A percentile compares a stretch with the other conserved stretches of the same genome.
phyloP scores from a whole-genome alignment of 2,329 filamentous ascomycete species.

The Whalleya microplaca region DNA sequence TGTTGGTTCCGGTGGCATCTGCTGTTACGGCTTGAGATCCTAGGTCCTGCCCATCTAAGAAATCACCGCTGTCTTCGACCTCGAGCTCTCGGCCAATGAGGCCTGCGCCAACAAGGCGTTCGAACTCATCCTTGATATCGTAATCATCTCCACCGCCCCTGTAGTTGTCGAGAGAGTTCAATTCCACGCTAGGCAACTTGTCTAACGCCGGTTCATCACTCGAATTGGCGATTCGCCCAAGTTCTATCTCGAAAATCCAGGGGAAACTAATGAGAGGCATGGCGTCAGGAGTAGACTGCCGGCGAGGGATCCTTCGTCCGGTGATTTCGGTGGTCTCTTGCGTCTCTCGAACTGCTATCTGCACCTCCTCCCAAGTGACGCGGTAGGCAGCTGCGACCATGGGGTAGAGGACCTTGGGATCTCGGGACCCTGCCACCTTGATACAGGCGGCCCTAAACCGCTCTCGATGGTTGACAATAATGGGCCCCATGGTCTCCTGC shows the following conservation, averaged over 20 bases:
- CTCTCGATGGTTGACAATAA: conserved; percentile 68
- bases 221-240: conserved; percentile 68
- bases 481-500: conserved; percentile 77
- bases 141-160: not conserved
- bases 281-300: conserved; percentile 46
- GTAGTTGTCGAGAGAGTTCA: conserved; percentile 2
- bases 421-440: conserved; percentile 62
- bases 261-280: conserved; percentile 92
- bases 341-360: conserved; percentile 57
- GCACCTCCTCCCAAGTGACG: conserved; percentile 74
- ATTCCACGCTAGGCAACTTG: conserved; percentile 20
- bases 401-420: conserved; percentile 63
- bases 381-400: conserved; percentile 89
- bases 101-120: conserved; percentile 22
- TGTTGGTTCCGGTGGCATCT: conserved; percentile 38
- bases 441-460: conserved; percentile 70
- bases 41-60: not conserved
- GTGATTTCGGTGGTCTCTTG: conserved; percentile 38
- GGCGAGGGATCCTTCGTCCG: conserved; percentile 40
- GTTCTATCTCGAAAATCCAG: conserved; percentile 80
- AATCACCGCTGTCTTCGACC: not conserved
- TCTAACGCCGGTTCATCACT: conserved; percentile 40
- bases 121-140: conserved; percentile 25
- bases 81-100: conserved; percentile 12
- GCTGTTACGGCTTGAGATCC: conserved; percentile 45